A percentile compares a stretch with the other conserved stretches of the same genome.
phyloP scores from a whole-genome alignment of 2,329 filamentous ascomycete species.

The Diaporthe longicolla region DNA sequence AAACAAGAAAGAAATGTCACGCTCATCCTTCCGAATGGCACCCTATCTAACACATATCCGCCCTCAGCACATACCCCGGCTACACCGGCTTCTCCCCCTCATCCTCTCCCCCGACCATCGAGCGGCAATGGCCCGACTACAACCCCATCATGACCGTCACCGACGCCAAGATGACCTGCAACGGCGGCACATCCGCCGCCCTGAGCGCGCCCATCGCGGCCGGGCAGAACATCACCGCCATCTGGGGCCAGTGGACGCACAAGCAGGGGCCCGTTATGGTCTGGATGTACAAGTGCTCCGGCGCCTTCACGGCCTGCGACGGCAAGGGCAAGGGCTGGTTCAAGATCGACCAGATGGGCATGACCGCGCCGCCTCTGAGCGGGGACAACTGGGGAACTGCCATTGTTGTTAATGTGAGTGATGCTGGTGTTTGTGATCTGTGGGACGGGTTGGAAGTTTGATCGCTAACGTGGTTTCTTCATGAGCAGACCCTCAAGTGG shows the following conservation, averaged over 20 bases:
- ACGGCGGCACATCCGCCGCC: constrained; percentile 64
- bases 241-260: constrained; percentile 72
- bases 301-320: constrained; percentile 63
- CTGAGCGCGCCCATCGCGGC: constrained; percentile 61
- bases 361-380: constrained; percentile 60
- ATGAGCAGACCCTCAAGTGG: constrained; percentile 57
- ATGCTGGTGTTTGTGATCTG: no score
- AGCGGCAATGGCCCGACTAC: constrained; percentile 71
- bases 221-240: constrained; percentile 62
- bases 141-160: constrained; percentile 65
- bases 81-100: constrained; percentile 65
- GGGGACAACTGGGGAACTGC: constrained; percentile 64
- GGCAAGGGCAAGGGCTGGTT: constrained; percentile 69
- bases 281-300: constrained; percentile 67
- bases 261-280: constrained; percentile 72
- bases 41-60: background rate
- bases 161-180: constrained; percentile 68
- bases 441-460: accelerated
- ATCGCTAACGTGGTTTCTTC: background rate
- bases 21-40: no score
- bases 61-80: constrained; percentile 54
- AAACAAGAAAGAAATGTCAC: background rate
- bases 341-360: constrained; percentile 70
- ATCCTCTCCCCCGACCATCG: constrained; percentile 65
- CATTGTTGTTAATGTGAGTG: constrained; percentile 53